phyloP scores from a whole-genome alignment of 495 filamentous ascomycete species.

The Penicillium maclennaniae region DNA sequence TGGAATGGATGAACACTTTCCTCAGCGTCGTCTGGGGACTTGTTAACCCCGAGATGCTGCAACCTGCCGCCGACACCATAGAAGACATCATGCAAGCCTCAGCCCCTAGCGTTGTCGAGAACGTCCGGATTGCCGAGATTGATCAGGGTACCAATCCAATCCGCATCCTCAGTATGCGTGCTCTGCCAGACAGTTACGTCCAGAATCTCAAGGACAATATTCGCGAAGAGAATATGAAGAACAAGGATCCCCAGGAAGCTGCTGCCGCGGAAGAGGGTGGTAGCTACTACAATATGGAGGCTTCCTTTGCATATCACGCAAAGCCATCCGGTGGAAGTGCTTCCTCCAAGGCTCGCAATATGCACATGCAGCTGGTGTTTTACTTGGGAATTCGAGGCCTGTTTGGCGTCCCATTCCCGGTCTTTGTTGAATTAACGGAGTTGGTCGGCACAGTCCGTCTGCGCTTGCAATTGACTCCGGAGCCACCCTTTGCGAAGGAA shows the following conservation, averaged over 20 bases:
- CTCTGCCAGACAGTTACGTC: constrained; percentile 79
- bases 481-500: constrained; percentile 86
- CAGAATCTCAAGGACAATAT: constrained; percentile 74
- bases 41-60: constrained; percentile 91
- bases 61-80: constrained; percentile 64
- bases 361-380: constrained; percentile 96
- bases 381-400: constrained; percentile 71
- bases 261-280: constrained; percentile 88
- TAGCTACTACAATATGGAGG: constrained; percentile 91
- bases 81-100: constrained; percentile 97
- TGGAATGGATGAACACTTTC: constrained; percentile 92
- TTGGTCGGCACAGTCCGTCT: constrained; percentile 83
- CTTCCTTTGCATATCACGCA: constrained; percentile 90
- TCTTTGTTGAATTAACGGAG: constrained; percentile 81
- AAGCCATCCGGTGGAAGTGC: constrained; percentile 64
- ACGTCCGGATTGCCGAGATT: constrained; percentile 94
- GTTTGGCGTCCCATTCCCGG: constrained; percentile 85
- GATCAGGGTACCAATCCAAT: constrained; percentile 88
- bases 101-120: constrained; percentile 82
- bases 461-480: constrained; percentile 77
- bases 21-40: constrained; percentile 80
- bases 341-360: constrained; percentile 80
- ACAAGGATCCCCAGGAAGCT: constrained; percentile 80
- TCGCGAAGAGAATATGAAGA: constrained; percentile 71
- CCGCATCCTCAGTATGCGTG: constrained; percentile 82